Percentiles rank a stretch among this genome's conserved stretches.
Evolutionary conservation across 371 early-diverging fungal species (phyloP).

Genomic region (Mortierella sp.): DNA sequence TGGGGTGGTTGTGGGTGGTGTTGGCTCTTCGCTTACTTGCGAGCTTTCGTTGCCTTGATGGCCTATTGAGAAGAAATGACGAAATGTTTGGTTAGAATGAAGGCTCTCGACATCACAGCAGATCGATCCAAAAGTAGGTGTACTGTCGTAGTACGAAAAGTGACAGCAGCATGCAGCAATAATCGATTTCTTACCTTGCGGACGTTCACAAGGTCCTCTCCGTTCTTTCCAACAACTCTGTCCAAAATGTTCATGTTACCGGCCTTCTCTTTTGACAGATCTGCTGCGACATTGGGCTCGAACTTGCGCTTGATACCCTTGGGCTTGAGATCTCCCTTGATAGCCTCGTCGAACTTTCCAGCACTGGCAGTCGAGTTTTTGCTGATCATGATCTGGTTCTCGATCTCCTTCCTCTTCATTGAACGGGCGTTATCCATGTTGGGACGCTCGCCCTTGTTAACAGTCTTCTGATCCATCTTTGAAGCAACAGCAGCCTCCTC

Average conservation of each 20-base stretch:
- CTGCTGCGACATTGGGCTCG: conserved; percentile 65
- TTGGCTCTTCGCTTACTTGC: conserved; percentile 26
- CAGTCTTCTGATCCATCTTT: conserved; percentile 63
- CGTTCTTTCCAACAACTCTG: conserved; percentile 73
- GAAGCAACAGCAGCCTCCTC: conserved; percentile 79
- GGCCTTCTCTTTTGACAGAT: conserved; percentile 73
- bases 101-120: background rate
- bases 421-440: conserved; percentile 53
- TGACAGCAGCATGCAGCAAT: background rate
- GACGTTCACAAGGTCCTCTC: conserved; percentile 72
- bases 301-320: conserved; percentile 82
- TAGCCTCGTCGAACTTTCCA: conserved; percentile 89
- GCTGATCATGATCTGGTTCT: conserved; percentile 75
- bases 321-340: conserved; percentile 86
- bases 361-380: conserved; percentile 89
- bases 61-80: conserved; percentile 22
- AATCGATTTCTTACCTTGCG: conserved; percentile 63
- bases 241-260: conserved; percentile 71
- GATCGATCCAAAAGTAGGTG: background rate
- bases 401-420: conserved; percentile 71
- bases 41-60: conserved; percentile 53
- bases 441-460: conserved; percentile 51
- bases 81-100: background rate
- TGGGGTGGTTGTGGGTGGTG: conserved; percentile 11
- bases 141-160: too few species aligned